These are phyloP conservation scores for Rutstroemia sp. DNA, from an alignment of 2,329 filamentous ascomycete species.

Conservation along the genomic window DNA sequence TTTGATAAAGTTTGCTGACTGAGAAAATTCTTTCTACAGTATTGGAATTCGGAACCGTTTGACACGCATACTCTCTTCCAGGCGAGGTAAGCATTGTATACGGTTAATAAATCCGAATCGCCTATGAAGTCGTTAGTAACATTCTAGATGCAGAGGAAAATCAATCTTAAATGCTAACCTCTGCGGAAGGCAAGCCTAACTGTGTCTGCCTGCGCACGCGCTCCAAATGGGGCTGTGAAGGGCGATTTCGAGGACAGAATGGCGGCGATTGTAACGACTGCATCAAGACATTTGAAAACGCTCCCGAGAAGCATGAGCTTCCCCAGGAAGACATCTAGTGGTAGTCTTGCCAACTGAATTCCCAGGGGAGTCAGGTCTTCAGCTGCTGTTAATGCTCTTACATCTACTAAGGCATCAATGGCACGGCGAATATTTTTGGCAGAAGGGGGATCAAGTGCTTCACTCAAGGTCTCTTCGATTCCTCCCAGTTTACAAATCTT, in stretches of 20 bases:
- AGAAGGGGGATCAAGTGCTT: constrained; percentile 84
- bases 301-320: constrained; percentile 84
- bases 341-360: constrained; percentile 76
- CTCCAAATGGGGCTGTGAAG: constrained; percentile 80
- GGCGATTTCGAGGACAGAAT: constrained; percentile 93
- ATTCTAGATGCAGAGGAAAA: neutral
- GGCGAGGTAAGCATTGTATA: constrained; percentile 85
- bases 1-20: constrained; percentile 81
- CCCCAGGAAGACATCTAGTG: constrained; percentile 88
- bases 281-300: constrained; percentile 87
- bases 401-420: constrained; percentile 87
- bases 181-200: constrained; percentile 72
- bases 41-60: constrained; percentile 69
- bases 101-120: constrained; percentile 85
- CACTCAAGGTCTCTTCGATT: constrained; percentile 81
- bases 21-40: constrained; percentile 91
- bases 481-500: constrained; percentile 96
- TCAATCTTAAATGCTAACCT: constrained; percentile 32
- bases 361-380: constrained; percentile 87
- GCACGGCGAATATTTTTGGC: constrained; percentile 88
- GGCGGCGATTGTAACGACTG: constrained; percentile 83
- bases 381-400: constrained; percentile 71
- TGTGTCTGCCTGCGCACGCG: constrained; percentile 73
- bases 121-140: constrained; percentile 58
- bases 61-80: constrained; percentile 80